Percentiles rank a stretch among this genome's conserved stretches.
phyloP scores from a whole-genome alignment of 108 stramenopile genomes.

The Cyclotella distinguenda region DNA sequence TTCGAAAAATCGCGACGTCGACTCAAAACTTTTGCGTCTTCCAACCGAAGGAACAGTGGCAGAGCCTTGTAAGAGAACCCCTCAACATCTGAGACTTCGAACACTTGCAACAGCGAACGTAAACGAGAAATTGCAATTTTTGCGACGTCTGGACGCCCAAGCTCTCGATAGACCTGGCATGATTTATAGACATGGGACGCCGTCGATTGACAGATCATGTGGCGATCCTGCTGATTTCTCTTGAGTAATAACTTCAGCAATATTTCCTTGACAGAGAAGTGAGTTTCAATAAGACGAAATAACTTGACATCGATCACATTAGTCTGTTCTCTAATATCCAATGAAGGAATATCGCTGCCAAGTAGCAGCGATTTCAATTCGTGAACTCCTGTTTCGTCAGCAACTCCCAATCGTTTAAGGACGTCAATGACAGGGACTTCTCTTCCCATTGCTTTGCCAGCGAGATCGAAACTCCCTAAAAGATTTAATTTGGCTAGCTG shows the following conservation, averaged over 20 bases:
- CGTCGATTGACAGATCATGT: constrained; percentile 26
- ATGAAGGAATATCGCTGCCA: constrained; percentile 12
- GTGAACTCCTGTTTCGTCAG: constrained; percentile 10
- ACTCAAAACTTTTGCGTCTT: constrained; percentile 74
- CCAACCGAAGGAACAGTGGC: constrained; percentile 52
- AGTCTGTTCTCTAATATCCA: constrained; percentile 14
- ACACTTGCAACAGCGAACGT: constrained; percentile 28
- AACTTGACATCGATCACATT: constrained; percentile 1
- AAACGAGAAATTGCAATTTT: constrained; percentile 31
- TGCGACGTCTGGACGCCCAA: constrained; percentile 47
- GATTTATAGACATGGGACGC: constrained; percentile 50
- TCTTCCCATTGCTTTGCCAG: constrained; percentile 24
- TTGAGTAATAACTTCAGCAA: constrained; percentile 25
- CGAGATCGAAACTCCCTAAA: constrained; percentile 18
- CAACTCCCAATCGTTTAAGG: constrained; percentile 29
- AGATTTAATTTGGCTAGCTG: constrained; percentile 34
- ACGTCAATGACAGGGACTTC: constrained; percentile 1
- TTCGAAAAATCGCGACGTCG: constrained; percentile 49
- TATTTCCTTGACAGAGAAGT: constrained; percentile 39
- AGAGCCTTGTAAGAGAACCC: constrained; percentile 7
- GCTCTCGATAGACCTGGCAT: constrained; percentile 42
- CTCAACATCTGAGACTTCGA: constrained; percentile 11
- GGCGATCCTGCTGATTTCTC: not conserved
- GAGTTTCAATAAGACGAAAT: constrained; percentile 20
- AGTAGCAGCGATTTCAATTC: constrained; percentile 26